These are phyloP conservation scores for Aspergillus sp. DNA, from an alignment of 2,329 filamentous ascomycete species.

Conservation along the genomic window DNA sequence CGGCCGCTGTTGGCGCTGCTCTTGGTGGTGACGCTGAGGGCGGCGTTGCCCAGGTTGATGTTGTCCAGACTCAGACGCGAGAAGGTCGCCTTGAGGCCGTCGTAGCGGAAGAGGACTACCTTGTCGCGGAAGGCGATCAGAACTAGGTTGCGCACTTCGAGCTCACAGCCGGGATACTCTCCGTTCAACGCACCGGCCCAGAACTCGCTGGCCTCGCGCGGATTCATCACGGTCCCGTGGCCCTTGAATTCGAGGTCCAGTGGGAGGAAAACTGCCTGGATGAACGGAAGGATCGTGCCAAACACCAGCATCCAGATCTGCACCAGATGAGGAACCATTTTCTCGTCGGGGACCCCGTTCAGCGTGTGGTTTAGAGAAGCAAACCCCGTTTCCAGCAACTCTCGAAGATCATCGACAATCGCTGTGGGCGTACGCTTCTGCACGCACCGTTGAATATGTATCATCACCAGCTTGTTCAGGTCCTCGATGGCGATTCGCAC, in stretches of 20 bases:
- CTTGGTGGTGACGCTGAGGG: constrained; percentile 40
- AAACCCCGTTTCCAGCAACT: constrained; percentile 71
- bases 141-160: constrained; percentile 87
- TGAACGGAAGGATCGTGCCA: constrained; percentile 83
- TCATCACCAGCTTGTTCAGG: constrained; percentile 61
- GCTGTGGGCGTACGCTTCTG: constrained; percentile 59
- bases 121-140: constrained; percentile 85
- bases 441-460: constrained; percentile 63
- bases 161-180: constrained; percentile 52
- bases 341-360: constrained; percentile 75
- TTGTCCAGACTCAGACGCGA: constrained; percentile 85
- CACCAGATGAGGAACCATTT: constrained; percentile 84
- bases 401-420: constrained; percentile 63
- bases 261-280: constrained; percentile 92
- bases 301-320: constrained; percentile 95
- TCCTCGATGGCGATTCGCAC: constrained; percentile 65
- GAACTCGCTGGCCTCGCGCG: constrained; percentile 81
- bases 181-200: constrained; percentile 72
- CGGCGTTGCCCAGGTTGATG: constrained; percentile 54
- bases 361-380: constrained; percentile 80
- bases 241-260: constrained; percentile 92
- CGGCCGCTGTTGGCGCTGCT: constrained; percentile 51
- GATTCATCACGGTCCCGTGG: constrained; percentile 72
- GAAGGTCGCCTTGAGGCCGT: constrained; percentile 84
- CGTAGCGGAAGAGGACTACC: constrained; percentile 84